Evolutionary conservation across 805 yeast species (phyloP).

Genomic region (Suhomyces tanzawaensis): DNA sequence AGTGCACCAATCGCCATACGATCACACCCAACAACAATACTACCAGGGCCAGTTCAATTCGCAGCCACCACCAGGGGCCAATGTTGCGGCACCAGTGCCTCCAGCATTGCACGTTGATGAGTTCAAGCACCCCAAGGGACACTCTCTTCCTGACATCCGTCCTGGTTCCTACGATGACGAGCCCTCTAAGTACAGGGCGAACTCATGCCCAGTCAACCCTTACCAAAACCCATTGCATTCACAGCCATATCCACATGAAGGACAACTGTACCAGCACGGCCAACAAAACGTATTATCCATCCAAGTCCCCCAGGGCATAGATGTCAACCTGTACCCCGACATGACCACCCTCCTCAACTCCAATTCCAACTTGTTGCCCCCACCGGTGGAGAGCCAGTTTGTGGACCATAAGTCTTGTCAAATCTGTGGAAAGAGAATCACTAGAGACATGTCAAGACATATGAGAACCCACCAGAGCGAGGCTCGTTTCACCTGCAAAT

Average conservation of each 20-base stretch:
- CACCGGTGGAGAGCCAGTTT: slow-evolving; percentile 37
- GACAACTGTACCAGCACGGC: not conserved
- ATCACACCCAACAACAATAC: not conserved
- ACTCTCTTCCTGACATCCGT: slow-evolving; percentile 2
- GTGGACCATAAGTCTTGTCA: slow-evolving; percentile 45
- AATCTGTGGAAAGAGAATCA: slow-evolving; percentile 52
- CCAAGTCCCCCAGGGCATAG: slow-evolving; percentile 14
- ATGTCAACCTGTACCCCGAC: slow-evolving; percentile 31
- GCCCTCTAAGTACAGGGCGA: slow-evolving; percentile 4
- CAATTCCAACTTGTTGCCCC: slow-evolving; percentile 29
- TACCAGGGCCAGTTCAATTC: not conserved
- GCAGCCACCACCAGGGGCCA: not conserved
- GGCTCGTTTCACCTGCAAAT: slow-evolving; percentile 57
- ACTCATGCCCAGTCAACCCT: slow-evolving; percentile 4
- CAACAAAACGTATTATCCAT: slow-evolving; percentile 4
- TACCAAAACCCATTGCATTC: slow-evolving; percentile 1
- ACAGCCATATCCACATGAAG: not conserved
- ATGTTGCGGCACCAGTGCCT: not conserved
- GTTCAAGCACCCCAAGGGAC: slow-evolving; percentile 1
- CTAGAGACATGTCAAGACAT: slow-evolving; percentile 62
- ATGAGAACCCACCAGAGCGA: slow-evolving; percentile 58
- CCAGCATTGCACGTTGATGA: no score
- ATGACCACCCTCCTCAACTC: slow-evolving; percentile 39
- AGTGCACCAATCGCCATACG: not conserved
- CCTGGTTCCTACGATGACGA: not conserved